Evolutionary conservation across 129 eudicot species (phyloP), one percentile per base, ranked within the genome.

Genomic region (Chrysanthemum makinoi): DNA sequence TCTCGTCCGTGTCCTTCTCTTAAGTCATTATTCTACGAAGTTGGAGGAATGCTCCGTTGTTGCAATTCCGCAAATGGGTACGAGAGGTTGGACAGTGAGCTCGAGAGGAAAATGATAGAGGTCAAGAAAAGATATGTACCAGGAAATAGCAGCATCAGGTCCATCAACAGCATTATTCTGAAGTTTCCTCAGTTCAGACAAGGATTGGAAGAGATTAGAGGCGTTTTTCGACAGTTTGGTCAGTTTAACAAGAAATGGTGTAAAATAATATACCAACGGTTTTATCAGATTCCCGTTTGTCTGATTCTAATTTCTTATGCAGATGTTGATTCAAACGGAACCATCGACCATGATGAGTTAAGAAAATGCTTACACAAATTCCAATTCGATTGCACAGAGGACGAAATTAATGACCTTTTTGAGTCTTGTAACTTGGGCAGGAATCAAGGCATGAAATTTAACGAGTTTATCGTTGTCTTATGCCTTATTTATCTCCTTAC

Each of bases 251-350:
- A 70, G n/a, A 19, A 58, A 44, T 20, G 55, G 50, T 62, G 39
- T 51, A 39, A n/a, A 49, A 14, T 3, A 20, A 3, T 53, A 15
- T 39, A 22, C 17, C 17, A 55, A 35, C 22, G 57, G 48, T 8
- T 17, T 60, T 55, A 8, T 58, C 35, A 30, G 35, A 30, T 30
- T 30, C 35, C 35, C 6, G 35, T 30, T 30, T 30, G 35, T 30
- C 35, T 30, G 35, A 30, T 30, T 30, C 35, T 30, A 6, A 30
- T 30, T 28, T 30, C 35, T 3, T 51, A 30, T 71, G 11, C 79
- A 88, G 96, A 86, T 83, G 81, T 75, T 79, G 87, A 88, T 72
- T 76, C 80, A 6, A 81, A 86, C 69, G 89, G 87, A 57, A 68
- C 68, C 26, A 79, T 88, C 20, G 89, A 83, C 74, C 86, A 46